Evolutionary conservation across 495 filamentous ascomycete species (phyloP), one percentile per base, ranked within the genome.

Genomic region (Penicillium argentinense): DNA sequence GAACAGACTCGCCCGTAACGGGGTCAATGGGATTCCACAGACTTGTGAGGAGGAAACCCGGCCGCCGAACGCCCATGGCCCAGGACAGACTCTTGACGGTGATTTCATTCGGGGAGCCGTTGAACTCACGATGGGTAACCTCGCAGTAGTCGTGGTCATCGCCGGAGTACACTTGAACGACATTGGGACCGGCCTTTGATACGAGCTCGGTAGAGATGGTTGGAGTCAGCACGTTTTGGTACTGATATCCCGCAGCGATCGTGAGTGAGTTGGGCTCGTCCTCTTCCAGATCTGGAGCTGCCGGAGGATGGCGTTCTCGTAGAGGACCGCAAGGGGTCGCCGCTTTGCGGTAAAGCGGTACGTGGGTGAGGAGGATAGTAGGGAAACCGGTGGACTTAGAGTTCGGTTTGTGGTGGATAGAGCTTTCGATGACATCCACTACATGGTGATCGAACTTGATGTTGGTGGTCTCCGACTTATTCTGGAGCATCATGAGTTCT

Each of bases 131-230:
- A 61, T 99, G 95, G 2, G 79, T 68, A 18, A 97, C 67, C 44
- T 96, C 91, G 67, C 95, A 99, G 69, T 97, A 96, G 66, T 99
- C 95, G 67, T 99, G 95, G 64, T 99, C 95, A 56, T 99, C 95
- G 2, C 95, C 95, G 1, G 90, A 95, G 62, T 97, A 97, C 29
- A 89, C 84, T 40, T 91, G 83, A 11, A 69, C 54, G 6, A 76
- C 46, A 13, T 96, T 82, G 37, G 89, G 83, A 14, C 89, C 88
- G 22, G 89, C 75, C 39, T 81, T 83, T 16, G 84, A 76, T 19
- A 95, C 66, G 11, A 97, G 60, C 24, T 82, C 78, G 12, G 80
- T 74, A 3, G 91, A 92, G 44, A 96, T 80, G 4, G 80, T 69
- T 27, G 80, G 78, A 11, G 78, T 81, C 18, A 97, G 79, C 5